Conservation (phyloP, 495 filamentous ascomycete genomes). For the Ramalina peruviana region DNA sequence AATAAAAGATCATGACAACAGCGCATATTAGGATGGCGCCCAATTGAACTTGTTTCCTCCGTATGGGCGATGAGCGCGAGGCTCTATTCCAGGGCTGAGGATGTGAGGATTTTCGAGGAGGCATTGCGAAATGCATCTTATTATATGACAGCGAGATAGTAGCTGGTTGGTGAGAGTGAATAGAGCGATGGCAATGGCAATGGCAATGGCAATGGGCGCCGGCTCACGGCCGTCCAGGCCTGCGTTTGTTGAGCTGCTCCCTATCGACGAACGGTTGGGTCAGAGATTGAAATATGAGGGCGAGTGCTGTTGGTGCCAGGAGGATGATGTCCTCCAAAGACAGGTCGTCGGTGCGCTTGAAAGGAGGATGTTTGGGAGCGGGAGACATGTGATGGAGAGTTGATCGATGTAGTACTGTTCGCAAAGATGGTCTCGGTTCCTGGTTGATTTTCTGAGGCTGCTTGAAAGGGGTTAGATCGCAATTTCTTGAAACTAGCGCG, state of each 20-base stretch:
- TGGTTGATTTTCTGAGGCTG: no score
- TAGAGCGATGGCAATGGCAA: neutral
- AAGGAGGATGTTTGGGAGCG: no score
- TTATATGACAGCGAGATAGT: neutral
- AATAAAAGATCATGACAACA: conserved; percentile 45
- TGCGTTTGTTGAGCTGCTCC: neutral
- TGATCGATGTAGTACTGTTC: no score
- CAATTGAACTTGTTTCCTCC: conserved; percentile 52
- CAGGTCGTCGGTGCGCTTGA: neutral
- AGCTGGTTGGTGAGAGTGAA: neutral
- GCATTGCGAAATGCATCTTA: conserved; percentile 81
- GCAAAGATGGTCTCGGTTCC: no score
- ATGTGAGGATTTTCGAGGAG: conserved; percentile 65
- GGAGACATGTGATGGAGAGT: no score
- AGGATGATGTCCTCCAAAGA: neutral
- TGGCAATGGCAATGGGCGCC: neutral
- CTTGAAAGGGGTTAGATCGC: no score
- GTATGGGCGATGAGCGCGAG: conserved; percentile 44
- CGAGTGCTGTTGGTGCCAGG: neutral
- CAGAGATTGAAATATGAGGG: neutral
- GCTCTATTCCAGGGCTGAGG: conserved; percentile 48
- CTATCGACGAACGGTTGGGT: neutral
- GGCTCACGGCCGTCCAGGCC: neutral
- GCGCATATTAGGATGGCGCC: conserved; percentile 42
- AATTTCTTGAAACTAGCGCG: no score